Base-by-base conservation (phyloP, 768 basidiomycete species). In the Tulasnella calospora region DNA sequence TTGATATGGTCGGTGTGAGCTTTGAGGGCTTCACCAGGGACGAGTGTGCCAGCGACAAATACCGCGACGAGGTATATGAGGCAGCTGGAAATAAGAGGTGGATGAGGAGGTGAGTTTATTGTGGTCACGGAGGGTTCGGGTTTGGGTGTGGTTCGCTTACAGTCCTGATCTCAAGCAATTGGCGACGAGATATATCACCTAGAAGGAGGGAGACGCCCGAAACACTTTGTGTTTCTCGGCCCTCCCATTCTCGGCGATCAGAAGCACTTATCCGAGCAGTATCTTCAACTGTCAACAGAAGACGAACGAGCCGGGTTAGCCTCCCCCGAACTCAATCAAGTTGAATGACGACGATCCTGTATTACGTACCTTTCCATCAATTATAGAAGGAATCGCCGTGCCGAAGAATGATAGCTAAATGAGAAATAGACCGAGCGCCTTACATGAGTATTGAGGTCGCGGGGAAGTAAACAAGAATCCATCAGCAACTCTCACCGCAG, bases 401-500 rank as follows among this genome's bases (percentile, higher is more conserved):
- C 78, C 78, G 41, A 74, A 61, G 55, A 47, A 78, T 7, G 78
- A 78, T 17, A 73, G 17, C 72, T 57, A 27, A 2, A 2, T 30
- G 1, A 46, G 40, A 23, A 7, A 5, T 36, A 27, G n/a, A 73
- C 6, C 36, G 35, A 12, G 27, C n/a, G 0, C 0, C 81, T 12
- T 44, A 44, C 13, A 15, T 44, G 13, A 44, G 44, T 12, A 15
- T 13, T 0, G 3, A 12, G 13, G 1, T n/a, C n/a, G n/a, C n/a
- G n/a, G n/a, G n/a, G n/a, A n/a, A n/a, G n/a, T n/a, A n/a, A n/a
- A n/a, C n/a, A 3, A 44, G 15, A 15, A 21, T 17, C n/a, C 15
- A 13, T 38, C 17, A 57, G 2, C 27, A 77, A n/a, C 35, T 2
- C 36, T 9, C 33, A 71, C 35, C 86, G 7, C 90, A 7, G 47